These are phyloP conservation scores for Solanum paucissectum DNA, from an alignment of 257 asterid species.

Conservation along the genomic window DNA sequence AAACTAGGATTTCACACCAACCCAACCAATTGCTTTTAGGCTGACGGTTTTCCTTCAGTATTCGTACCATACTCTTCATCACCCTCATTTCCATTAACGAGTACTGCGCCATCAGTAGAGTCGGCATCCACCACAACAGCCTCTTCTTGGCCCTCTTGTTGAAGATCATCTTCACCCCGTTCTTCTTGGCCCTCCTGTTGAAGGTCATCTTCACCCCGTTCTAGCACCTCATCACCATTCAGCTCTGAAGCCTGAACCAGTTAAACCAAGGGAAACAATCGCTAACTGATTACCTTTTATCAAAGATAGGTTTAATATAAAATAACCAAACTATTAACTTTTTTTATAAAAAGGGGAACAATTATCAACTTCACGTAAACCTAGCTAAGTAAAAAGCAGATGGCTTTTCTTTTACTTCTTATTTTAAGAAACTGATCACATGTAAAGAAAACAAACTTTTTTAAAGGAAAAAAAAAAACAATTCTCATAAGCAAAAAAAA, in stretches of 20 bases:
- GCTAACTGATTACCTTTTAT: conserved; percentile 2
- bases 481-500: not conserved
- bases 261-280: not conserved
- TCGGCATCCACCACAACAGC: conserved; percentile 73
- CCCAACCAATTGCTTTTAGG: conserved; percentile 78
- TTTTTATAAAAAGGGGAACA: not conserved
- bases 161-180: conserved; percentile 30
- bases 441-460: not conserved
- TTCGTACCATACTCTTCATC: conserved; percentile 96
- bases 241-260: conserved; percentile 32
- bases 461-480: not conserved
- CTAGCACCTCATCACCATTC: conserved; percentile 48
- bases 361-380: not conserved
- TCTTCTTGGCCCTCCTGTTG: conserved; percentile 15
- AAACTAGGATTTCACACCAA: conserved; percentile 62
- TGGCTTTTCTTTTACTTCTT: not conserved
- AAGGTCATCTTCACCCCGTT: conserved; percentile 27
- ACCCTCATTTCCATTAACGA: conserved; percentile 67
- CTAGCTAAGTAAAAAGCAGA: not conserved
- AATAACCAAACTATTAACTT: not conserved
- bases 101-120: conserved; percentile 72
- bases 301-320: not conserved
- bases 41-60: conserved; percentile 77
- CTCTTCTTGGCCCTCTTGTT: conserved; percentile 58
- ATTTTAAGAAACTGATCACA: not conserved